Conservation (phyloP, 2,329 filamentous ascomycete genomes). For the Monosporascus sp. region DNA sequence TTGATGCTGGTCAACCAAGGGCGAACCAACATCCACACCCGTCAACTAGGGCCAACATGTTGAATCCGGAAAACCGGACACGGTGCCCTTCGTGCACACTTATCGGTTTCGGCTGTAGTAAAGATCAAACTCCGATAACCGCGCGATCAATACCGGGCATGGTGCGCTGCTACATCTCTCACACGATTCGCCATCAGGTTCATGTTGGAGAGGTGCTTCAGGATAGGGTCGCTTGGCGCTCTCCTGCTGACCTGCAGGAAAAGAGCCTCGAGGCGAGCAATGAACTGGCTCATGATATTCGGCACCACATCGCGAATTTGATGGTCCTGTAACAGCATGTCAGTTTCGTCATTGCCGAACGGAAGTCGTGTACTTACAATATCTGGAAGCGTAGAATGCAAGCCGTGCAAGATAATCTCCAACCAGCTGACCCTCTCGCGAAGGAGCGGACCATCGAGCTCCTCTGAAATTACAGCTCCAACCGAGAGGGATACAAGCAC, state of each 20-base stretch:
- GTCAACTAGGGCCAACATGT: neutral
- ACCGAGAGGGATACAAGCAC: conserved; percentile 60
- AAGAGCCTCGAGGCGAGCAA: conserved; percentile 47
- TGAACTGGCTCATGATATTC: conserved; percentile 50
- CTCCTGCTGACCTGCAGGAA: conserved; percentile 45
- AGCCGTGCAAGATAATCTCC: conserved; percentile 52
- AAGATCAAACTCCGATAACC: no score
- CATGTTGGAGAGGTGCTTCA: conserved; percentile 44
- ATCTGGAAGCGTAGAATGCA: conserved; percentile 41
- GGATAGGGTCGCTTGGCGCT: conserved; percentile 40
- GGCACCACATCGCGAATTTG: conserved; percentile 51
- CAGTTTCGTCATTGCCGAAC: conserved; percentile 16
- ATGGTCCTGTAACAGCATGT: conserved; percentile 37
- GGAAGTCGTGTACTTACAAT: conserved; percentile 41
- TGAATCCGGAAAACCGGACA: neutral
- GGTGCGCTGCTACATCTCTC: conserved; percentile 14
- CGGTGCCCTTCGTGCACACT: neutral
- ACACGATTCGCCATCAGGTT: conserved; percentile 27
- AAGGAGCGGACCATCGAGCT: conserved; percentile 48
- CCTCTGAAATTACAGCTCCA: conserved; percentile 57
- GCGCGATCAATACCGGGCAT: conserved; percentile 15
- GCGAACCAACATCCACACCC: neutral
- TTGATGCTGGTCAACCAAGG: neutral
- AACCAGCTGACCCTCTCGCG: conserved; percentile 56
- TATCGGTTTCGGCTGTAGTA: neutral